Evolutionary conservation across 2,329 filamentous ascomycete genomes (phyloP), one percentile per base, ranked within the genome.

Genomic region (Neofusicoccum parvum): DNA sequence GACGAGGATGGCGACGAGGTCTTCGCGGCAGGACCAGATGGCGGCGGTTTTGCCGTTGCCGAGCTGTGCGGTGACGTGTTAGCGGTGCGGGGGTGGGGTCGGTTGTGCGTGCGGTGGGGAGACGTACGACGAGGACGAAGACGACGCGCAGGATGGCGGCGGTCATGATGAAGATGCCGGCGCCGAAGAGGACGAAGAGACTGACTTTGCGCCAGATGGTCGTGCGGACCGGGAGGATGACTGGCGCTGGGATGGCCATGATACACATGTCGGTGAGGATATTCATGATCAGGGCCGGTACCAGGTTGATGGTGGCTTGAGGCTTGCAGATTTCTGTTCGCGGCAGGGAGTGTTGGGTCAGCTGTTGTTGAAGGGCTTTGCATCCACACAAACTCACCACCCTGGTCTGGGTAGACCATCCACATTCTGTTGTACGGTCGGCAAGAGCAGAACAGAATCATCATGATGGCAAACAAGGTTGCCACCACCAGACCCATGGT

Each of bases 361-460:
- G 20, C 15, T 20, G 2, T 12, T 9, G 17, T 10, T 11, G 12
- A 12, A 14, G 5, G 20, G 3, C 2, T 37, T 14, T 5, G 27
- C 15, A 12, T 36, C 7, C 3, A 9, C 11, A 20, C 11, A 0
- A 9, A 70, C 76, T 32, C 67, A 80, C 78, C 67, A 65, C 78
- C 78, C 11, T 76, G 78, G 20, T 79, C 76, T 12, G 78, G 77
- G 58, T 71, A 71, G 10, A 80, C 71, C 43, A 76, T 73, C 76
- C 78, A 80, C 78, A 80, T 3, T 72, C 74, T 14, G 50, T 56
- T 12, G 65, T 64, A 48, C 67, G 85, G 85, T 15, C 78, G 77
- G 67, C 86, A 88, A 5, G 80, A 80, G 2, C 83, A 74, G 17
- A 85, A 68, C 20, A 71, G 41, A 17, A 81, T 81, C 43, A 70